Percentiles rank a stretch among this genome's conserved stretches.
Conservation (phyloP, 164 flowering plant species). For the Stephania yunnanensis region DNA sequence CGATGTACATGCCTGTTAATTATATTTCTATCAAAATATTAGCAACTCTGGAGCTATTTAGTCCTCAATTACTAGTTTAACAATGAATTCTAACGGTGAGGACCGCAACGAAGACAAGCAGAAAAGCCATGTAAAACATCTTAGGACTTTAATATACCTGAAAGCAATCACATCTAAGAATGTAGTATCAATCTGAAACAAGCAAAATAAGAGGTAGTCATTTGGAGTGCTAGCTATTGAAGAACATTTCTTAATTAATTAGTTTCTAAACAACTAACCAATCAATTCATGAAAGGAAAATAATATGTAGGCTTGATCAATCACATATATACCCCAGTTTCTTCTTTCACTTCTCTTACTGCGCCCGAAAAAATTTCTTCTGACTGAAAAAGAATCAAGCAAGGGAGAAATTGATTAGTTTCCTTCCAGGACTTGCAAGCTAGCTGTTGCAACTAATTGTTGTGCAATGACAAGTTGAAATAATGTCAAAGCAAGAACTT, state of each 20-base stretch:
- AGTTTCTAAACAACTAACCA: not conserved
- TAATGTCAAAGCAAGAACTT: not conserved
- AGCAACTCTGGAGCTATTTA: no score
- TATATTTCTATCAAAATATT: not conserved
- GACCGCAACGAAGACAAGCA: not conserved
- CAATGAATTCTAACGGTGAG: no score
- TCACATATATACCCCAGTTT: slow-evolving; percentile 52
- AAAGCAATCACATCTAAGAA: slow-evolving; percentile 57
- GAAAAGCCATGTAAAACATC: not conserved
- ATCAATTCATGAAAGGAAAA: not conserved
- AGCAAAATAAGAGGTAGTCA: not conserved
- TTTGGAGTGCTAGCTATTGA: not conserved
- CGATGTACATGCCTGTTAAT: slow-evolving; percentile 50
- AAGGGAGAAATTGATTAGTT: not conserved
- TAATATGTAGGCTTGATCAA: slow-evolving; percentile 9
- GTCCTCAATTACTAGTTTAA: no score
- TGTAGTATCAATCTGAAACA: slow-evolving; percentile 41
- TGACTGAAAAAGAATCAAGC: slow-evolving; percentile 31
- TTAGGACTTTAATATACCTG: slow-evolving; percentile 28
- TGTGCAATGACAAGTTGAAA: not conserved
- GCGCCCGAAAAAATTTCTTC: slow-evolving; percentile 60
- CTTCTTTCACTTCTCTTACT: slow-evolving; percentile 65
- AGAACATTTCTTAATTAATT: not conserved
- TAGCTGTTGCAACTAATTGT: not conserved
- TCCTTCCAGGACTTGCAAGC: not conserved